phyloP scores from a whole-genome alignment of 139 green algal species.

The Chlorella sp. region DNA sequence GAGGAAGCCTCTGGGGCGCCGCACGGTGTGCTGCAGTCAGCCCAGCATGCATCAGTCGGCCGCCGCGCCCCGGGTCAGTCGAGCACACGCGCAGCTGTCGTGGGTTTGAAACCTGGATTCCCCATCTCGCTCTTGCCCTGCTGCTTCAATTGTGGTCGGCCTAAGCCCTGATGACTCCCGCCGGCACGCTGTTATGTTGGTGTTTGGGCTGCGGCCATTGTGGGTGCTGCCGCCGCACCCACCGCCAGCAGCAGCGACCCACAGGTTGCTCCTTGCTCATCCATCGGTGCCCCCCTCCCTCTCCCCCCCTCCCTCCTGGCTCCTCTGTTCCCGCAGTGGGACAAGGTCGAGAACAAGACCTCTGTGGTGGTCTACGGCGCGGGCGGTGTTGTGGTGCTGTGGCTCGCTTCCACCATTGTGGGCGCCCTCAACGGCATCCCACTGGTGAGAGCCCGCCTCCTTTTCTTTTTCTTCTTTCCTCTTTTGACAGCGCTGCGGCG shows the following conservation, averaged over 20 bases:
- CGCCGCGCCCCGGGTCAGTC: no score
- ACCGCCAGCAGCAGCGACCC: not conserved
- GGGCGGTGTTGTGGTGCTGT: conserved; percentile 87
- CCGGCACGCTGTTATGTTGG: no score
- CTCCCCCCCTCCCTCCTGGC: not conserved
- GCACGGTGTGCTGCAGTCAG: no score
- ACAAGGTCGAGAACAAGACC: conserved; percentile 82
- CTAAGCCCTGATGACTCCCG: no score
- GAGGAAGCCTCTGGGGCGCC: no score
- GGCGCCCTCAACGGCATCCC: conserved; percentile 92
- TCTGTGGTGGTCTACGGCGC: conserved; percentile 85
- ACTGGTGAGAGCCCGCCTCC: conserved; percentile 80
- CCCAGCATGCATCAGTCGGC: no score
- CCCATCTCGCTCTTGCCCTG: no score
- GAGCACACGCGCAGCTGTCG: no score
- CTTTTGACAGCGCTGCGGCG: no score
- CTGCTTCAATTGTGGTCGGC: no score
- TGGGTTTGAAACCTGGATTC: no score
- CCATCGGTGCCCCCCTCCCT: not conserved
- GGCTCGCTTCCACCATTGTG: conserved; percentile 91
- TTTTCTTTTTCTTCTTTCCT: no score
- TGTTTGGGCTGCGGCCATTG: not conserved
- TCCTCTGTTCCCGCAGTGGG: conserved; percentile 50
- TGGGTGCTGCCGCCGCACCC: not conserved
- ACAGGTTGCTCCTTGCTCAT: not conserved